Evolutionary conservation across 441 rosid species (phyloP), one percentile per base, ranked within the genome.

Genomic region (Manihot esculenta): DNA sequence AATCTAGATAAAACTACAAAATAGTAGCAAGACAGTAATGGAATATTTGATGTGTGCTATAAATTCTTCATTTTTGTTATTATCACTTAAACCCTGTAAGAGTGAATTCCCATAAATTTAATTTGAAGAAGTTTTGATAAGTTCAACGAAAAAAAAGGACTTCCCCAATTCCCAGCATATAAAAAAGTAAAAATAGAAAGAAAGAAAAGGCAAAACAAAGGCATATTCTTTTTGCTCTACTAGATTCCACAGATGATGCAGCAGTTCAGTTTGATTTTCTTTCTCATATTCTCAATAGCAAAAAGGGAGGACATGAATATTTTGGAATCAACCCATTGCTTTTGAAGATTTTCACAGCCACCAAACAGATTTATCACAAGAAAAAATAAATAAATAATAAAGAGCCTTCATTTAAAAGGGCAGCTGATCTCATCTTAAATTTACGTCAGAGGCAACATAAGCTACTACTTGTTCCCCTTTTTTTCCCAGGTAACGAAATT

Each of bases 251-350:
- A 17, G 20, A 24, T 30, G 20, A 50, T 64, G 1, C 30, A 64
- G n/a, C 20, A 70, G 20, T 30, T 27, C 61, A 27, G 24, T 44
- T 10, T 72, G 33, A 23, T 54, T 49, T 64, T 13, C 42, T 41
- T 41, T 18, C 14, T 15, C 38, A 27, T 17, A 27, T 62, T 48
- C 57, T 69, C 64, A 44, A 51, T 45, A 26, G 60, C 64, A 56
- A 71, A 74, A 83, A 58, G 59, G 75, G 4, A 55, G 27, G 21
- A 74, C 47, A 59, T 64, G 78, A 68, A 68, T 68, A 59, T 74
- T 24, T n/a, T 47, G 69, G 76, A 67, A 77, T 74, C 71, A 49
- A 57, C 63, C 66, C 27, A 56, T 41, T 33, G 15, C 49, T 50
- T 35, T 72, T 62, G 38, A 38, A 57, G 23, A 50, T 24, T 72